phyloP scores from a whole-genome alignment of 805 yeast species.

The Saccharomycopsis sp. region DNA sequence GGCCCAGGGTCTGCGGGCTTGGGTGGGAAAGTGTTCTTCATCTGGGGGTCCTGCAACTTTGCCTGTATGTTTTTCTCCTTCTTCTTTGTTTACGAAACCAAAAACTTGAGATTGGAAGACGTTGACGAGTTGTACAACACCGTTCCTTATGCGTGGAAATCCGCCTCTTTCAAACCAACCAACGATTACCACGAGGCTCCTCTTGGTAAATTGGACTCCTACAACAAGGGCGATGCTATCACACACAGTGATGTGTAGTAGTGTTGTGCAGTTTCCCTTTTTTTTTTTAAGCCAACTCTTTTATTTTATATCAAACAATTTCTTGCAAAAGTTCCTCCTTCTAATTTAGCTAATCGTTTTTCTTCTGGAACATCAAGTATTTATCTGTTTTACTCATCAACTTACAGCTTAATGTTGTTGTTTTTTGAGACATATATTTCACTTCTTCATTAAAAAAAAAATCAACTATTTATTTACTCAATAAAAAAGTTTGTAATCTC shows the following conservation, averaged over 20 bases:
- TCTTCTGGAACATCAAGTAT: too few relatives aligned
- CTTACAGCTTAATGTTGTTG: too few relatives aligned
- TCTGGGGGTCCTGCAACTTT: constrained; percentile 46
- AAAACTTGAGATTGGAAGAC: constrained; percentile 60
- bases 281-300: background rate
- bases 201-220: too few relatives aligned
- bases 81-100: constrained; percentile 55
- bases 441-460: background rate
- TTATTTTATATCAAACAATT: background rate
- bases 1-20: constrained; percentile 43
- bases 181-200: too few relatives aligned
- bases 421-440: too few relatives aligned
- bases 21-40: constrained; percentile 66
- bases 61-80: constrained; percentile 50
- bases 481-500: too few relatives aligned
- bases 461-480: too few relatives aligned
- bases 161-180: constrained; percentile 8
- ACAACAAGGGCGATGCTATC: background rate
- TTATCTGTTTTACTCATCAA: too few relatives aligned
- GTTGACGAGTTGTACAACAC: constrained; percentile 52
- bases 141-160: constrained; percentile 18
- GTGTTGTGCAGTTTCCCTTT: background rate
- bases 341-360: too few relatives aligned
- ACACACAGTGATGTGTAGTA: background rate
- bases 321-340: too few relatives aligned